Percentiles rank a stretch among this genome's conserved stretches.
These are phyloP conservation scores for Didymella arachidicola DNA, from an alignment of 2,329 filamentous ascomycete genomes.

Conservation along the genomic window DNA sequence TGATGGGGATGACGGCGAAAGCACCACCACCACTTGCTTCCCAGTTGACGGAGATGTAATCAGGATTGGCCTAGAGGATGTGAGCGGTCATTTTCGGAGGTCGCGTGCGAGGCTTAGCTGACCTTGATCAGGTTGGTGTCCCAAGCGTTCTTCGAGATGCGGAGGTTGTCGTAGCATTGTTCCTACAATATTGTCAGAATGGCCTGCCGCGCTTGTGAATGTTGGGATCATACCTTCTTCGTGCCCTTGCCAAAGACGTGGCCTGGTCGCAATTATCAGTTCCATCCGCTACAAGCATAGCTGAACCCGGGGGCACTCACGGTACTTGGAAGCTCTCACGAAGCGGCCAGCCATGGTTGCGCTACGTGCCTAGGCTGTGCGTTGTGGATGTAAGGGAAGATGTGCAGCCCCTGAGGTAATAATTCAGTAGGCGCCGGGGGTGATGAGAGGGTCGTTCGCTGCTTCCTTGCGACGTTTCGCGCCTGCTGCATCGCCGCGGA, in stretches of 20 bases:
- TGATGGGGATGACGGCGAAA: constrained; percentile 92
- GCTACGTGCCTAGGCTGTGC: constrained; percentile 10
- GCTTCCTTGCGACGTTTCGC: constrained; percentile 22
- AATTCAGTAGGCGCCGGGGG: constrained; percentile 16
- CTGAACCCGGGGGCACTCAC: constrained; percentile 54
- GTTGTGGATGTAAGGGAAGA: constrained; percentile 4
- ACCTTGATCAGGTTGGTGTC: constrained; percentile 99
- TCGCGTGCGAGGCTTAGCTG: constrained; percentile 48
- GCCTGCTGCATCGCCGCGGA: constrained; percentile 18
- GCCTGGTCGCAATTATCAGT: constrained; percentile 63
- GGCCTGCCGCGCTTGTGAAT: neutral
- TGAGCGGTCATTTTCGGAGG: constrained; percentile 41
- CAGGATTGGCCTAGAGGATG: constrained; percentile 78
- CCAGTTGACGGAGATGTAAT: constrained; percentile 98
- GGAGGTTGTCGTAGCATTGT: constrained; percentile 97
- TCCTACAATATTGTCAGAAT: constrained; percentile 62
- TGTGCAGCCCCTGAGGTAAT: constrained; percentile 18
- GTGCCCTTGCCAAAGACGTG: constrained; percentile 98
- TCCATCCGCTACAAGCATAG: constrained; percentile 39
- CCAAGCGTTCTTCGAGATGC: constrained; percentile 98
- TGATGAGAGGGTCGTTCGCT: constrained; percentile 12
- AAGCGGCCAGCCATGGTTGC: constrained; percentile 72
- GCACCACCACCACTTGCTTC: constrained; percentile 94
- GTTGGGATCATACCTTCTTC: constrained; percentile 69
- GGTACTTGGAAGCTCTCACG: constrained; percentile 77